Conservation (phyloP, 176 grass and related monocot species). For the Carex kokanica region DNA sequence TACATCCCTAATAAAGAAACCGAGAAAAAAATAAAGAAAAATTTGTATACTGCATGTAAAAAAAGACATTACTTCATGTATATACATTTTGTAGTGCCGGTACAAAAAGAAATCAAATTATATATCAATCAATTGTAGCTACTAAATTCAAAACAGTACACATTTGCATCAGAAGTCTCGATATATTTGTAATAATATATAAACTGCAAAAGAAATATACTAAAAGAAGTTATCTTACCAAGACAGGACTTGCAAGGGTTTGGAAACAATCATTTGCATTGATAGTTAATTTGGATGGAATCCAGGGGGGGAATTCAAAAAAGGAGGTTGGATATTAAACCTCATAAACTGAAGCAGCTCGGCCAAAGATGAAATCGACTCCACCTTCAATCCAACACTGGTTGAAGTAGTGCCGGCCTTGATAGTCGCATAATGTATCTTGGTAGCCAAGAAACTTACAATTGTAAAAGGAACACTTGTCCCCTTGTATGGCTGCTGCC, state of each 20-base stretch:
- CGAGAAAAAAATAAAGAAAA: not conserved
- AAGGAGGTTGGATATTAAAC: not conserved
- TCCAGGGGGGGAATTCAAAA: too few species aligned
- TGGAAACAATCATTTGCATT: not conserved
- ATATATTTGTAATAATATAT: too few species aligned
- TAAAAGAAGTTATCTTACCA: too few species aligned
- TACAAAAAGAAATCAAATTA: not conserved
- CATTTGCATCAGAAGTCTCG: not conserved
- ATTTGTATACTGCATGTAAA: not conserved
- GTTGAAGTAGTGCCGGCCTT: slow-evolving; percentile 27
- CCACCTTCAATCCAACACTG: slow-evolving; percentile 31
- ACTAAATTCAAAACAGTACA: not conserved
- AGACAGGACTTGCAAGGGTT: too few species aligned
- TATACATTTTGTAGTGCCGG: not conserved
- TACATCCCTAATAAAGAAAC: not conserved
- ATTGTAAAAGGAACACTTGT: slow-evolving; percentile 27
- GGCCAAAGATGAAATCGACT: slow-evolving; percentile 33
- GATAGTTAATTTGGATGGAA: too few species aligned
- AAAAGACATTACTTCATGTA: not conserved
- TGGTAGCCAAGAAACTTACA: slow-evolving; percentile 28
- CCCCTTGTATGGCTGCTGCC: slow-evolving; percentile 18
- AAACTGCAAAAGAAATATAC: too few species aligned
- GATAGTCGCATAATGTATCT: slow-evolving; percentile 31
- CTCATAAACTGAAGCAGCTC: slow-evolving; percentile 28
- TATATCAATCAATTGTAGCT: not conserved